These are phyloP conservation scores for Penicillium arizonense DNA, from an alignment of 495 filamentous ascomycete species.

Conservation along the genomic window DNA sequence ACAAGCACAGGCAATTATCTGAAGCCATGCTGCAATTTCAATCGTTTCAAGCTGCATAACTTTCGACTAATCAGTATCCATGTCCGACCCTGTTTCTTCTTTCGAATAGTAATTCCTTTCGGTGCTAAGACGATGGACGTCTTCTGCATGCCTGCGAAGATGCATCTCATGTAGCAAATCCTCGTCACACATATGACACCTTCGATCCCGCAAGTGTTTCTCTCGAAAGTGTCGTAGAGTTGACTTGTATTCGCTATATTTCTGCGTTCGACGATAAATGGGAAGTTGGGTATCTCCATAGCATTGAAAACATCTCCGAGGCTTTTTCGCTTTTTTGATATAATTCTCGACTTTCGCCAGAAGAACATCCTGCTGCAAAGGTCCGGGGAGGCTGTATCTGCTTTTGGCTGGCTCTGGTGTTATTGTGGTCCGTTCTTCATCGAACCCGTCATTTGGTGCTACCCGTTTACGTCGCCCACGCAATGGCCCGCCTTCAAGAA, in stretches of 20 bases:
- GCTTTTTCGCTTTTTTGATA: constrained; percentile 17
- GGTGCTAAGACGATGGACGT: constrained; percentile 15
- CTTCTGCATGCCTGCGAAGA: constrained; percentile 23
- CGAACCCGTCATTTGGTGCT: constrained; percentile 4
- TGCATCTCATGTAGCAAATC: constrained; percentile 28
- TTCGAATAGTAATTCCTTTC: constrained; percentile 14
- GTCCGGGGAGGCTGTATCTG: constrained; percentile 7
- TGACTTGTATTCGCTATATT: constrained; percentile 21
- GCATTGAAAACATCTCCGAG: constrained; percentile 23
- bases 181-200: constrained; percentile 20
- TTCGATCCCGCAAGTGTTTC: constrained; percentile 22
- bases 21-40: too few species aligned
- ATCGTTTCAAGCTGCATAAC: too few species aligned
- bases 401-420: constrained; percentile 13
- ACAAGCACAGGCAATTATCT: too few species aligned
- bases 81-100: constrained; percentile 13
- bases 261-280: constrained; percentile 18
- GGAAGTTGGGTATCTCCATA: constrained; percentile 16
- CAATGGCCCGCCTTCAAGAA: constrained; percentile 19
- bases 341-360: constrained; percentile 12
- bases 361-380: constrained; percentile 10
- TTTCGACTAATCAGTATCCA: constrained; percentile 15
- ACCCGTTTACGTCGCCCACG: constrained; percentile 21
- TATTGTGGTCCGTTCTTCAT: constrained; percentile 11
- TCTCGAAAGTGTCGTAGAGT: constrained; percentile 24